Base-by-base conservation (phyloP, 495 filamentous ascomycete genomes). In the Podospora appendiculata region DNA sequence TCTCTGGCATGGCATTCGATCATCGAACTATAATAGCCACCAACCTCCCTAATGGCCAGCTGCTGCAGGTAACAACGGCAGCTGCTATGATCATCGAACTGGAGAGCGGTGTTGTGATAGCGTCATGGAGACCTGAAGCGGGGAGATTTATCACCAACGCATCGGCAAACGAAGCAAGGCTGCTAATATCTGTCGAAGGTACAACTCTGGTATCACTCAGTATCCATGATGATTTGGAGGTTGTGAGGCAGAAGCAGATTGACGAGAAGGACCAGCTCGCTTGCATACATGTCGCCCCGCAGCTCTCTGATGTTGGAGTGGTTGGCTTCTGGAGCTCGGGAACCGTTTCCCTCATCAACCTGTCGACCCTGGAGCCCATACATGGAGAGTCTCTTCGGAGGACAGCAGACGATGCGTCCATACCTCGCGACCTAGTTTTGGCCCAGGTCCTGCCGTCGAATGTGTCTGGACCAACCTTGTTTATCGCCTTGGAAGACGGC, bases 401-500 rank as follows among this genome's bases (percentile, higher is more conserved):
- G 4, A 78, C 81, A 9, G 80, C 79, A 19, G 82, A 87, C 49
- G 75, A 80, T 17, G 80, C 83, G 11, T 84, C 87, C 8, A 84
- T 95, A 45, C 93, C 93, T 4, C 79, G 91, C 16, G 90, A 89
- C 44, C 78, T 97, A 4, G 79, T 87, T 2, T 73, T 97, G 10
- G 84, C 86, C 4, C 79, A 88, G 43, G 72, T 96, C 1, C 76
- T 95, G 12, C 78, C 80, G 13, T 55, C 63, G 40, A 45, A 62
- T 39, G 40, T 64, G 5, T 57, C 69, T 35, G 74, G 75, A 0
- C 84, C 89, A 2, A 95, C 86, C 0, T 70, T 99, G 2, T 90
- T 99, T 54, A 75, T 95, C 25, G 87, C 90, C n/a, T 89, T 96
- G 83, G 89, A 92, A 17, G 92, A 96, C 68, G 93, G 93, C 19